Evolutionary conservation across 768 basidiomycete species (phyloP).

Genomic region (Tylopilus subfusipes): DNA sequence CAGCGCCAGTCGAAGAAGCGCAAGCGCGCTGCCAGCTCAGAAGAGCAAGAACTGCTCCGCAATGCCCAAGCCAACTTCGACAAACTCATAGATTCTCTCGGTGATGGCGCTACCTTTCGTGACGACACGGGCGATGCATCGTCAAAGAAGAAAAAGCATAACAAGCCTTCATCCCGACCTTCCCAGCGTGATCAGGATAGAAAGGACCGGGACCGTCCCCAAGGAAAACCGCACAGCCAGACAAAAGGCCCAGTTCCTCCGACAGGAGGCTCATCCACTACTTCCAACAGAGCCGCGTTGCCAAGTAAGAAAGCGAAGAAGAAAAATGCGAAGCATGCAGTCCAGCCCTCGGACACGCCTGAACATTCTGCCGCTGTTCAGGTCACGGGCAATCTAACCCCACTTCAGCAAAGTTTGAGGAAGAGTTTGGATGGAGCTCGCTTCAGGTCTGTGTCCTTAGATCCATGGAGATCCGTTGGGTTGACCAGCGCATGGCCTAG

Average conservation of each 20-base stretch:
- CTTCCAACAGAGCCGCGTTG: not conserved
- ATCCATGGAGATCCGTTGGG: not conserved
- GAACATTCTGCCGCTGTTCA: conserved; percentile 13
- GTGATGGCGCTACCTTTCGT: conserved; percentile 13
- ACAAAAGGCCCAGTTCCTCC: conserved; percentile 9
- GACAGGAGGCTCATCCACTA: conserved; percentile 7
- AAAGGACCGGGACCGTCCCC: not conserved
- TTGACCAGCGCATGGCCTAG: conserved; percentile 37
- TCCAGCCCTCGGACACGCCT: conserved; percentile 20
- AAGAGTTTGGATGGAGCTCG: conserved; percentile 81
- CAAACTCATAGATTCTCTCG: conserved; percentile 53
- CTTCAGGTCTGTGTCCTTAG: conserved; percentile 58
- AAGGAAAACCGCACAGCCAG: not conserved
- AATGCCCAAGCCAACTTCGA: conserved; percentile 54
- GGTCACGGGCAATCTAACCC: conserved; percentile 46
- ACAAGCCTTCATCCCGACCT: not conserved
- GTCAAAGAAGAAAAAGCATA: conserved; percentile 13
- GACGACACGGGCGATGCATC: conserved; percentile 22
- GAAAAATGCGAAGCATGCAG: conserved; percentile 18
- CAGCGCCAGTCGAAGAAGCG: conserved; percentile 39
- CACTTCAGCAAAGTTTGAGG: conserved; percentile 75
- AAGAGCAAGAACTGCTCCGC: conserved; percentile 36
- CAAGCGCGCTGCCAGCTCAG: conserved; percentile 47
- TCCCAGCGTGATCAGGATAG: conserved; percentile 8
- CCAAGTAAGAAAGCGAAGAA: conserved; percentile 18